A percentile compares a stretch with the other conserved stretches of the same genome.
These are phyloP conservation scores for Naganishia friedmannii DNA, from an alignment of 768 basidiomycete species.

Conservation along the genomic window DNA sequence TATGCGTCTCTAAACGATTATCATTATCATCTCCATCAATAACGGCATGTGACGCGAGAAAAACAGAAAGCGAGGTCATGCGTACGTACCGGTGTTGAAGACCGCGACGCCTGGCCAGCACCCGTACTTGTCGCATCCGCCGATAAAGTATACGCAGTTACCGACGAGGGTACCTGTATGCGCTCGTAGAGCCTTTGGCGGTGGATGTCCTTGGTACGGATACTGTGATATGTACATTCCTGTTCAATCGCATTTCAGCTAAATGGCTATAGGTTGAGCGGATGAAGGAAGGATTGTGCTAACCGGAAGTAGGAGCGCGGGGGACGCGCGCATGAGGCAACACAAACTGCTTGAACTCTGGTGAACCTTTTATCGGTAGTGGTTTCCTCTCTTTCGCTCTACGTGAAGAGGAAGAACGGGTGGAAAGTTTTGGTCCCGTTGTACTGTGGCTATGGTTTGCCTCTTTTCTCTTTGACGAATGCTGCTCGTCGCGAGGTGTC, in stretches of 20 bases:
- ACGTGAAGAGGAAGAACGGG: neutral
- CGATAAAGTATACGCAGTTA: constrained; percentile 77
- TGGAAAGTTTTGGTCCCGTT: neutral
- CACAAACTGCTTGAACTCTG: constrained; percentile 2
- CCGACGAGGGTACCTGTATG: constrained; percentile 83
- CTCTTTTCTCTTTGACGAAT: neutral
- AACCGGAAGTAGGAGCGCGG: constrained; percentile 20
- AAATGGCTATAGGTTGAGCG: neutral
- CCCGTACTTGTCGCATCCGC: constrained; percentile 79
- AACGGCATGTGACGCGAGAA: neutral
- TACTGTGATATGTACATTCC: constrained; percentile 46
- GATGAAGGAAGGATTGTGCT: too few relatives aligned
- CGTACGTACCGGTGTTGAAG: constrained; percentile 70
- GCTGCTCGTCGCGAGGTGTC: neutral
- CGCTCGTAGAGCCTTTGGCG: constrained; percentile 60
- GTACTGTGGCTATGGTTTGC: neutral
- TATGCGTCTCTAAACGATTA: constrained; percentile 68
- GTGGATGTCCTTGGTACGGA: constrained; percentile 40
- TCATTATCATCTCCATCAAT: neutral
- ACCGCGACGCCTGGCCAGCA: constrained; percentile 74
- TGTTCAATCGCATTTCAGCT: too few relatives aligned
- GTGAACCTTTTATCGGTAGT: neutral
- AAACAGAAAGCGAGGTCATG: neutral
- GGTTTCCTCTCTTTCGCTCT: constrained; percentile 2
- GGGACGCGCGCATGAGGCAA: constrained; percentile 23